Evolutionary conservation across 768 basidiomycete genomes (phyloP).

Genomic region (Cubamyces lactineus): DNA sequence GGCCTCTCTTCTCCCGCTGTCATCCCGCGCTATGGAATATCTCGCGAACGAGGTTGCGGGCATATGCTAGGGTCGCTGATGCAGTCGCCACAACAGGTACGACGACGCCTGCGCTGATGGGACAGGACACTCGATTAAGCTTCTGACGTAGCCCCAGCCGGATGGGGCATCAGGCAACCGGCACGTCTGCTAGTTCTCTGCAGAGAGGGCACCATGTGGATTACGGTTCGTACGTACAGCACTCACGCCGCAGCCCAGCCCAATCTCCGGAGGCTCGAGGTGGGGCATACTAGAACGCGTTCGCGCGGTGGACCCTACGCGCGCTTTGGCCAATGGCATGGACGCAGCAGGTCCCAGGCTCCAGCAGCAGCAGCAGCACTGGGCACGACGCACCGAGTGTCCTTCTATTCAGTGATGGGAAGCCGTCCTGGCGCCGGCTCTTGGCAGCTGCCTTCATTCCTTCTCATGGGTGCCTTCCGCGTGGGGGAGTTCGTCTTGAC

Average conservation of each 20-base stretch:
- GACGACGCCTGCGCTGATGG: background rate
- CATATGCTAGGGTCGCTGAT: too few species aligned
- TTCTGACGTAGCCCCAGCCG: background rate
- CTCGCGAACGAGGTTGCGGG: too few species aligned
- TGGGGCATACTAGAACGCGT: background rate
- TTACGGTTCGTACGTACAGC: background rate
- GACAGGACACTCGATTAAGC: too few species aligned
- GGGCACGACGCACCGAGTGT: background rate
- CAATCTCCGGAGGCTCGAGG: background rate
- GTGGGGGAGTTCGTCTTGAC: background rate
- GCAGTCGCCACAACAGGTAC: background rate
- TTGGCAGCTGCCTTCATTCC: conserved; percentile 13
- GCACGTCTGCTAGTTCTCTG: background rate
- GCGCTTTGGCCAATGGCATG: background rate
- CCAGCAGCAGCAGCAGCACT: background rate
- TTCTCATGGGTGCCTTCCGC: conserved; percentile 13
- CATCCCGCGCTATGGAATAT: too few species aligned
- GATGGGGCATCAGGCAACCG: background rate
- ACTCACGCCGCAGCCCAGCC: background rate
- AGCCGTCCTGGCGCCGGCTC: conserved; percentile 2
- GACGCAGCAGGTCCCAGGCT: background rate
- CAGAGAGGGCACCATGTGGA: background rate
- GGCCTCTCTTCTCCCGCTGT: conserved; percentile 3
- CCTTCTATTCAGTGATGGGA: conserved; percentile 6
- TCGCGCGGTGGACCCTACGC: background rate